Base-by-base conservation (phyloP, 805 yeast species). In the Cyberlindnera nakhonratchasimensis region DNA sequence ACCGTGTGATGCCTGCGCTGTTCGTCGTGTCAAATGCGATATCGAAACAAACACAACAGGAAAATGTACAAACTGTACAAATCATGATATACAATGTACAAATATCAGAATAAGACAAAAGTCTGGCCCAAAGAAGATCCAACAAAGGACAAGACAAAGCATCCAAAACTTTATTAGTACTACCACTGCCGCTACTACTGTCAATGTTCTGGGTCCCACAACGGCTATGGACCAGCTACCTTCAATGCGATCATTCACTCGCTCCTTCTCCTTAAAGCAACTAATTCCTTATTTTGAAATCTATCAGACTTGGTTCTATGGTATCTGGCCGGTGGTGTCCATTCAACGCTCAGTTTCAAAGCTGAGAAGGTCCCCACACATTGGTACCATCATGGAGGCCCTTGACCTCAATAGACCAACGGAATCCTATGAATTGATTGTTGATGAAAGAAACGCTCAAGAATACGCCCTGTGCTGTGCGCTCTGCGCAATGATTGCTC, bases 1-100 rank as follows among this genome's bases (percentile, higher is more conserved):
- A 3, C 59, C 59, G 2, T 55, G 59, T 35, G 59, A 55, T 20
- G 59, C 56, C 12, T 55, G 59, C 46, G 56, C 59, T 8, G 53
- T 55, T 3, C 50, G 59, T 39, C 46, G 58, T 20, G 57, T 55
- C 24, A 46, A 55, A 9, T 55, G 59, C 33, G 56, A 55, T 34
- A n/a, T 48, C 3, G 48, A 45, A 20, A 39, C 45, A 9, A 31
- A 34, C 21, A 17, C 50, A 3, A 41, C 43, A 4, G 50, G 50
- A 9, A 20, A 43, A 12, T 55, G 59, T 30, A 39, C 56, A 12
- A 55, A 49, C 38, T 55, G 59, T 35, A 34, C 41, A 4, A 53
- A 50, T 33, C 59, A 55, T 34, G 37, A 45, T 13, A 40, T 55
- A 21, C 39, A 45, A 30, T 55, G 59, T 33, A 55, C 58, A 11